Conservation (phyloP, 2,329 filamentous ascomycete genomes). For the Tolypocladium capitatum region DNA sequence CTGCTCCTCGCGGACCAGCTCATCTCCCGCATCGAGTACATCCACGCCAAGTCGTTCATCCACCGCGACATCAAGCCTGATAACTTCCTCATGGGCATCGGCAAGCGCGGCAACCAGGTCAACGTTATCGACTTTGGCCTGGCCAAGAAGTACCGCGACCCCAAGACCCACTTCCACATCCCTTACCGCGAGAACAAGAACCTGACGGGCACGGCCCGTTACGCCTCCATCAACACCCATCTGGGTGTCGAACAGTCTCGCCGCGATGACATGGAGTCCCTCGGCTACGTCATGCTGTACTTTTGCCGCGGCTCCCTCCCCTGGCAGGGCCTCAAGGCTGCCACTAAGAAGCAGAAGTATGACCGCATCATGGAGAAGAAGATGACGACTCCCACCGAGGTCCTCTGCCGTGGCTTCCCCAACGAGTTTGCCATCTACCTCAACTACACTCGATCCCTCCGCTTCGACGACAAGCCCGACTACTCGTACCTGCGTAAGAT, state of each 20-base stretch:
- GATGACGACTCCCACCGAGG: conserved; percentile 98
- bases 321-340: conserved; percentile 97
- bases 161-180: conserved; percentile 99
- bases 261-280: conserved; percentile 97
- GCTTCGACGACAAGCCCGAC: conserved; percentile 99
- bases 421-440: conserved; percentile 99
- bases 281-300: conserved; percentile 99
- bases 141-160: conserved; percentile 98
- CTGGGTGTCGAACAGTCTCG: conserved; percentile 97
- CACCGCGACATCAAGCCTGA: conserved; percentile 99
- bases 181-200: conserved; percentile 99
- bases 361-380: conserved; percentile 99
- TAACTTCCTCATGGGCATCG: conserved; percentile 99
- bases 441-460: conserved; percentile 96
- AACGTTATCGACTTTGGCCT: conserved; percentile 98
- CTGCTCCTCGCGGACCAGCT: conserved; percentile 92
- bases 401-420: conserved; percentile 96
- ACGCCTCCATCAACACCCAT: conserved; percentile 98
- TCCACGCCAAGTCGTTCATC: conserved; percentile 98
- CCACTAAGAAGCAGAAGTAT: conserved; percentile 99
- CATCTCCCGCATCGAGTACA: conserved; percentile 98
- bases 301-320: conserved; percentile 98
- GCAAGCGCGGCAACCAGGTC: conserved; percentile 98
- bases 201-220: conserved; percentile 94
- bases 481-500: conserved; percentile 99